Base-by-base conservation (phyloP, 805 yeast species). In the Saccharomycopsis sp. region DNA sequence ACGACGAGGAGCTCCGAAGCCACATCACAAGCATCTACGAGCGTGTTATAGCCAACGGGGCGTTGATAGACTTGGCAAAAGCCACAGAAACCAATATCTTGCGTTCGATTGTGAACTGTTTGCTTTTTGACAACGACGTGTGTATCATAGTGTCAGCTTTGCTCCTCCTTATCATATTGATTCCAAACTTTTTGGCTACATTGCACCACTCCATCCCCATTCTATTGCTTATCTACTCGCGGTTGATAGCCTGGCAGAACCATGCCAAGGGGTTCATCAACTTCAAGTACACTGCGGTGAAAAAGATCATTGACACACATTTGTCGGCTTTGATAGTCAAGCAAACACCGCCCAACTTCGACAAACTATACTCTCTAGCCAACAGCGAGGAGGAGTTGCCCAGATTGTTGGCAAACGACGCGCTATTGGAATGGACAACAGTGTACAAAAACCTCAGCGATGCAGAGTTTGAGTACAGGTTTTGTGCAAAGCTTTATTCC, bases 91-190 rank as follows among this genome's bases (percentile, higher is more conserved):
- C 61, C 8, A 48, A 29, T 5, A 41, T 60, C 3, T 50, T 60
- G 41, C 24, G 48, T 29, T 53, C 61, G 12, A 15, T 60, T 7
- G 48, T 52, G 23, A 44, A 58, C 12, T 52, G 57, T 44, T 50
- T 58, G n/a, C 14, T 60, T 5, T 55, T 29, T 37, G 63, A 60
- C 20, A 50, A 58, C 24, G 63, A 60, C 48, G 53, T 55, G 15
- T n/a, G 51, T 3, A 20, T 56, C 9, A 40, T 60, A 2, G 53
- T 57, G 18, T 53, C 47, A 37, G 59, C 59, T 14, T 46, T 60
- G 21, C 44, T 58, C 20, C 18, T 57, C 2, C 50, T 60, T 9
- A 37, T 58, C 29, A 34, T 34, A 1, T 29, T 58, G 20, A 16
- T 57, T 15, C 61, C 63, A 9, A 50, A 24, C 23, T 53, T 58